Conservation (phyloP, 129 eudicot genomes). For the Centrapalus pauciflorus region DNA sequence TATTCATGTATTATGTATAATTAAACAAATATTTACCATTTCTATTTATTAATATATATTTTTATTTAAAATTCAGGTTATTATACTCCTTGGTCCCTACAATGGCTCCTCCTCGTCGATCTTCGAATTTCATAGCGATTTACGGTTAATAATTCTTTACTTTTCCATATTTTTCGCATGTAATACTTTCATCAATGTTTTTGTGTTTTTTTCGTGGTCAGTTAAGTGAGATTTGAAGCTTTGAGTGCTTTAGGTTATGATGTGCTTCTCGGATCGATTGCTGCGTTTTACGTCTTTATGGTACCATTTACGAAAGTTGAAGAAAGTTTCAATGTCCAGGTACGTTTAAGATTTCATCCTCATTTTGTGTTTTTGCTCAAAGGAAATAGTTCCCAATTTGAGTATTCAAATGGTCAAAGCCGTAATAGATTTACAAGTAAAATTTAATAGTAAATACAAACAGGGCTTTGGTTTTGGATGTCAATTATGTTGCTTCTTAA, state of each 20-base stretch:
- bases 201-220: not conserved
- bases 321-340: slow-evolving; percentile 99
- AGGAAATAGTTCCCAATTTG: not conserved
- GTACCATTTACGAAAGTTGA: slow-evolving; percentile 94
- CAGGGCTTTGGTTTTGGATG: not conserved
- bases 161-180: not conserved
- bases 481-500: not conserved
- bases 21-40: too few species aligned
- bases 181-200: not conserved
- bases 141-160: slow-evolving; percentile 2
- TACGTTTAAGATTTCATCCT: slow-evolving; percentile 1
- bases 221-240: not conserved
- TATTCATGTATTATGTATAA: too few species aligned
- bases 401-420: not conserved
- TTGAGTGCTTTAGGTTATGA: slow-evolving; percentile 64
- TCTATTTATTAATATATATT: too few species aligned
- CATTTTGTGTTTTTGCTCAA: not conserved
- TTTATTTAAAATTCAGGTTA: too few species aligned
- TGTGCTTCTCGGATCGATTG: slow-evolving; percentile 75
- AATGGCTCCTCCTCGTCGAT: slow-evolving; percentile 27
- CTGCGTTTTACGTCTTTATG: slow-evolving; percentile 79
- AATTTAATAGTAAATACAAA: not conserved
- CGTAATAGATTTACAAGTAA: not conserved
- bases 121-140: slow-evolving; percentile 21
- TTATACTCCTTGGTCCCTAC: too few species aligned